A percentile compares a stretch with the other conserved stretches of the same genome.
Conservation (phyloP, 495 filamentous ascomycete genomes). For the Penicillium pancosmium region DNA sequence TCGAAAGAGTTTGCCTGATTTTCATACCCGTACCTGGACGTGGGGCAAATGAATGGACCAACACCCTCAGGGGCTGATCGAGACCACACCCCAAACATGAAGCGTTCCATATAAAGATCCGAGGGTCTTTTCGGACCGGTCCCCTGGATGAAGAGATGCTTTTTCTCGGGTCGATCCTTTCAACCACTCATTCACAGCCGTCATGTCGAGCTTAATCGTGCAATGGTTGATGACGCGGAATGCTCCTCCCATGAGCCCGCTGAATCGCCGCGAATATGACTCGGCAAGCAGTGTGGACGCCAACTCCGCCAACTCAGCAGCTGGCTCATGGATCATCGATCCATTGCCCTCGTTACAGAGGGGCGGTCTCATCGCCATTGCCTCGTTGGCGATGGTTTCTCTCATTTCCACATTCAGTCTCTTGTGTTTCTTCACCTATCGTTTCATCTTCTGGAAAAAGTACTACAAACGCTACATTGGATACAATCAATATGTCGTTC, state of each 20-base stretch:
- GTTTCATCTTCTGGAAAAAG: slow-evolving; percentile 52
- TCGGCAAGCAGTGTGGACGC: slow-evolving; percentile 11
- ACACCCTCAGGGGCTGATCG: slow-evolving; percentile 2
- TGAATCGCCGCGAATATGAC: slow-evolving; percentile 13
- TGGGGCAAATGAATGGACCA: slow-evolving; percentile 2
- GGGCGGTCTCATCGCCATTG: slow-evolving; percentile 51
- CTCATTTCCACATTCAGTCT: slow-evolving; percentile 52
- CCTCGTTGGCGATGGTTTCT: slow-evolving; percentile 54
- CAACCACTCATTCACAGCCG: slow-evolving; percentile 1
- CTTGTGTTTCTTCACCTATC: slow-evolving; percentile 52
- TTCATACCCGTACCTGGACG: neutral
- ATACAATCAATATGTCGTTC: slow-evolving; percentile 67
- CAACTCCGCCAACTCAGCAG: slow-evolving; percentile 20
- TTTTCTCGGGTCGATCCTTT: slow-evolving; percentile 1
- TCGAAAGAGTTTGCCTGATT: neutral
- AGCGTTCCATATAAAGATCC: slow-evolving; percentile 4
- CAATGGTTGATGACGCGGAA: slow-evolving; percentile 13
- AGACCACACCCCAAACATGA: slow-evolving; percentile 1
- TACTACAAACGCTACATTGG: slow-evolving; percentile 37
- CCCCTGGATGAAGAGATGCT: neutral
- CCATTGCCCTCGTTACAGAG: slow-evolving; percentile 48
- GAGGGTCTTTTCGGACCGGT: neutral
- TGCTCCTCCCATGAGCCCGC: neutral
- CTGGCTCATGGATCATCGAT: slow-evolving; percentile 25
- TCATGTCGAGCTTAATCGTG: slow-evolving; percentile 18